Percentiles rank a stretch among this genome's conserved stretches.
phyloP scores from a whole-genome alignment of 208 protist genomes.

The Trypanosoma theileri region DNA sequence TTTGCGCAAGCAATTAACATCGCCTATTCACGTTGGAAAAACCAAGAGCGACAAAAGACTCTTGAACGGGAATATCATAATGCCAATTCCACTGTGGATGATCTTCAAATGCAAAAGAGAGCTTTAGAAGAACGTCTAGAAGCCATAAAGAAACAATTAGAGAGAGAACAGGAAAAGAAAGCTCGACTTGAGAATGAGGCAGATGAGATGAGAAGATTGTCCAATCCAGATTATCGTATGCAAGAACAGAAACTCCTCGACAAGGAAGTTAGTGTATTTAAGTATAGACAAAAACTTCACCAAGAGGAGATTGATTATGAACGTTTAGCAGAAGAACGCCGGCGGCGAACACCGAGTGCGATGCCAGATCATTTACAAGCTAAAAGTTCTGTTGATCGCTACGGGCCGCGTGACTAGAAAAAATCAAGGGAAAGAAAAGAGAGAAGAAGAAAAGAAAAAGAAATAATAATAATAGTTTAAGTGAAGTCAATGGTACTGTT shows the following conservation, averaged over 20 bases:
- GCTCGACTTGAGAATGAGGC: slow-evolving; percentile 48
- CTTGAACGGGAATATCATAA: slow-evolving; percentile 51
- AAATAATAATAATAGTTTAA: not conserved
- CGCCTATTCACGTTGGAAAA: slow-evolving; percentile 65
- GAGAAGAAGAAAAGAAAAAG: slow-evolving; percentile 2
- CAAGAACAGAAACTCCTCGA: slow-evolving; percentile 74
- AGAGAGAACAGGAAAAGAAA: slow-evolving; percentile 41
- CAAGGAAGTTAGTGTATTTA: slow-evolving; percentile 80
- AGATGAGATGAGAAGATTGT: slow-evolving; percentile 42
- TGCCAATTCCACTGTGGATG: slow-evolving; percentile 30
- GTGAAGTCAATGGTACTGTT: too few species aligned
- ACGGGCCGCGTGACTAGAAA: not conserved
- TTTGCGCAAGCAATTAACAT: slow-evolving; percentile 74
- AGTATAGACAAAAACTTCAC: slow-evolving; percentile 62
- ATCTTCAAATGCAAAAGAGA: slow-evolving; percentile 40
- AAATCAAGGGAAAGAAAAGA: not conserved
- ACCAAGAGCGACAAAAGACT: slow-evolving; percentile 50
- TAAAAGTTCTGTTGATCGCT: slow-evolving; percentile 18
- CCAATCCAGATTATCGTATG: slow-evolving; percentile 46
- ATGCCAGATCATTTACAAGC: slow-evolving; percentile 29
- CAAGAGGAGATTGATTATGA: slow-evolving; percentile 77
- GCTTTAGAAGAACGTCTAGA: slow-evolving; percentile 51
- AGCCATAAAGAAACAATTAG: slow-evolving; percentile 34
- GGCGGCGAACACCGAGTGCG: slow-evolving; percentile 31
- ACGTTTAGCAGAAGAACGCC: slow-evolving; percentile 60